phyloP scores from a whole-genome alignment of 345 rosid species.

The Ricinus communis region DNA sequence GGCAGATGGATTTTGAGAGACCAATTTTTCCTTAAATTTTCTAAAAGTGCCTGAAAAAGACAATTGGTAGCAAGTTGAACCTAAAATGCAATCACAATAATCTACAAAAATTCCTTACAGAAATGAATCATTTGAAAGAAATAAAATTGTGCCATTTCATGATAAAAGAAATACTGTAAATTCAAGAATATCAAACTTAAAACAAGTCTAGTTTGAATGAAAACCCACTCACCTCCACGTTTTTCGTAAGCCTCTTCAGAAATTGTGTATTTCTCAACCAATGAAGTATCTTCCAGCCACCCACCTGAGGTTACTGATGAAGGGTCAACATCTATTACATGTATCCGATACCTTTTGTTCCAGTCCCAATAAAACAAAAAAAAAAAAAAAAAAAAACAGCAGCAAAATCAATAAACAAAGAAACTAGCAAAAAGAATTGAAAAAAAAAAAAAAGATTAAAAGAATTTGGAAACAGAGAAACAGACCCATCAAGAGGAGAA shows the following conservation, averaged over 20 bases:
- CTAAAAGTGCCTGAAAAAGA: constrained; percentile 65
- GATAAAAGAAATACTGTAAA: background rate
- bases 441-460: background rate
- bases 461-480: background rate
- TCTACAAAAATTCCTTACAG: background rate
- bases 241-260: constrained; percentile 83
- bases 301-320: constrained; percentile 90
- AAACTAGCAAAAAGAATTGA: background rate
- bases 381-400: background rate
- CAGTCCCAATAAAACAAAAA: background rate
- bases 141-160: background rate
- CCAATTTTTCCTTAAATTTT: constrained; percentile 73
- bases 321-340: constrained; percentile 81
- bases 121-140: background rate
- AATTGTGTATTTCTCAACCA: constrained; percentile 77
- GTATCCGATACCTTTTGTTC: constrained; percentile 59
- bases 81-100: constrained; percentile 1
- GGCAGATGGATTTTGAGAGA: constrained; percentile 61
- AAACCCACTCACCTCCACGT: constrained; percentile 63
- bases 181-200: constrained; percentile 1
- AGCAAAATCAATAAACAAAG: background rate
- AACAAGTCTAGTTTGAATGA: too few species aligned
- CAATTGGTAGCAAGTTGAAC: background rate
- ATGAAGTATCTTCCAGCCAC: constrained; percentile 91
- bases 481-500: constrained; percentile 78